These are phyloP conservation scores for Akanthomyces dipterigenus DNA, from an alignment of 2,329 filamentous ascomycete species.

Conservation along the genomic window DNA sequence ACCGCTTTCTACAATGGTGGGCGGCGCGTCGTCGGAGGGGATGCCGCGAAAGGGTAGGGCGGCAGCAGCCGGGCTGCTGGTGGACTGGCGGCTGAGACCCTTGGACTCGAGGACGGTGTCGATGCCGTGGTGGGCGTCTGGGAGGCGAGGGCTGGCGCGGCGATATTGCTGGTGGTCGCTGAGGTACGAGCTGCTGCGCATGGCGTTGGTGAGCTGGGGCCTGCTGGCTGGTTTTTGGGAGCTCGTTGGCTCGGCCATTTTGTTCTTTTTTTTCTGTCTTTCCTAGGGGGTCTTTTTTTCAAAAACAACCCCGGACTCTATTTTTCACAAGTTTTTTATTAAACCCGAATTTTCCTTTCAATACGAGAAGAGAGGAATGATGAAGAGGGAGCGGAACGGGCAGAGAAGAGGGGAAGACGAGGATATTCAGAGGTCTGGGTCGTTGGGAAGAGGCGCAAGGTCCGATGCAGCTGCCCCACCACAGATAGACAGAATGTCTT, in stretches of 20 bases:
- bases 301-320: background rate
- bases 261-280: background rate
- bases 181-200: conserved; percentile 56
- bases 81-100: conserved; percentile 31
- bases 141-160: conserved; percentile 35
- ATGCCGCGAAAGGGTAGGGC: conserved; percentile 52
- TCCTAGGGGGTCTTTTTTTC: background rate
- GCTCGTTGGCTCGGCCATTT: conserved; percentile 9
- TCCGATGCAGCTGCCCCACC: conserved; percentile 1
- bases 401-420: conserved; percentile 7
- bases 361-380: background rate
- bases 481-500: background rate
- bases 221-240: conserved; percentile 19
- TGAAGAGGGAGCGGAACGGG: background rate
- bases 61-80: conserved; percentile 17
- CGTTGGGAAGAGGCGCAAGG: conserved; percentile 1
- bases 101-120: conserved; percentile 57
- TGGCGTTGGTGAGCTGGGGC: conserved; percentile 42
- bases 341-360: background rate
- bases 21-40: conserved; percentile 51
- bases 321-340: background rate
- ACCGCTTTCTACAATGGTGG: conserved; percentile 55
- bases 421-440: conserved; percentile 2
- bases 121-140: conserved; percentile 54
- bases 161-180: conserved; percentile 59